These are phyloP conservation scores for Pleurotus cornucopiae DNA, from an alignment of 768 basidiomycete species.

Conservation along the genomic window DNA sequence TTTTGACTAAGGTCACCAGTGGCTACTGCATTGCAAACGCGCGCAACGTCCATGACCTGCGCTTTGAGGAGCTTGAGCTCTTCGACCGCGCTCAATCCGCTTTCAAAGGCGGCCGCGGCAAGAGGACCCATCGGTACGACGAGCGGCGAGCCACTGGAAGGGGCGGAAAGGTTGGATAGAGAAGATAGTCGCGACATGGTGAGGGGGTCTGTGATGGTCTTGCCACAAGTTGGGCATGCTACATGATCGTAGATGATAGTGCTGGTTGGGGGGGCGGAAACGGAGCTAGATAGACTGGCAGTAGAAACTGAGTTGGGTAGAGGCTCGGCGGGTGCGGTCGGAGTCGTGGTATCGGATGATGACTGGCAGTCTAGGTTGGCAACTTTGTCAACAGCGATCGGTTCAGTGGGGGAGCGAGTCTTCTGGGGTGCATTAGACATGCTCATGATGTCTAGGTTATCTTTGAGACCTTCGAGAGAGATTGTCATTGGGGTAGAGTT, in stretches of 20 bases:
- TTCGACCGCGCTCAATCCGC: constrained; percentile 67
- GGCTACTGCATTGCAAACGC: constrained; percentile 79
- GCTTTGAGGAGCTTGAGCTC: constrained; percentile 78
- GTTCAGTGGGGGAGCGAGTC: neutral
- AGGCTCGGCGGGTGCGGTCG: constrained; percentile 1
- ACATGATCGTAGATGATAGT: constrained; percentile 26
- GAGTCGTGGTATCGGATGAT: constrained; percentile 9
- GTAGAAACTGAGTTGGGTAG: neutral
- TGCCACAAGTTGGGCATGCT: constrained; percentile 55
- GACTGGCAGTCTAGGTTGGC: constrained; percentile 23
- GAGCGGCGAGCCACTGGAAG: constrained; percentile 27
- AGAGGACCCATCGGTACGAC: constrained; percentile 58
- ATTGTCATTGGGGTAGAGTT: constrained; percentile 31
- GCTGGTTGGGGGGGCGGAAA: constrained; percentile 43
- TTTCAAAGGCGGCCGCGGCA: constrained; percentile 57
- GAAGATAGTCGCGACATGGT: constrained; percentile 25
- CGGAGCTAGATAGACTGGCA: constrained; percentile 13
- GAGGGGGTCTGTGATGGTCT: constrained; percentile 39
- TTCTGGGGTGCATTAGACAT: neutral
- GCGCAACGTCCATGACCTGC: constrained; percentile 78
- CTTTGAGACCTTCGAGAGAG: constrained; percentile 46
- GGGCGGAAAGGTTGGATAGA: constrained; percentile 16
- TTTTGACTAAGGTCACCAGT: constrained; percentile 73
- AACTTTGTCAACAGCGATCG: constrained; percentile 22
- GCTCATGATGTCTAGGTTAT: constrained; percentile 25